Evolutionary conservation across 805 yeast species (phyloP), one percentile per base, ranked within the genome.

Genomic region (Lachancea waltii): DNA sequence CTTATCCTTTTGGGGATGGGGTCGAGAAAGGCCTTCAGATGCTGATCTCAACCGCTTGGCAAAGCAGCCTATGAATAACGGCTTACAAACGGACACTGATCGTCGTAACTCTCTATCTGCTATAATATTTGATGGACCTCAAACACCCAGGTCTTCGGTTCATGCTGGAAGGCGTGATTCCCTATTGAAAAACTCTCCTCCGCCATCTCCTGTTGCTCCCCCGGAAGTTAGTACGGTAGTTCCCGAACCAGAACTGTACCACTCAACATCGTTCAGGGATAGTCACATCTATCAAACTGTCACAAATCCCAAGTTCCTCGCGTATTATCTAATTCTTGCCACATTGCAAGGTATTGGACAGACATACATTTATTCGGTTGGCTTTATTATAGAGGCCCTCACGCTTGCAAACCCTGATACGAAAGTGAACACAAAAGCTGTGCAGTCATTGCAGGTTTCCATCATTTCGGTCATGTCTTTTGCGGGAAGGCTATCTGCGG

Each of bases 361-460:
- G 54, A 72, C 75, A 57, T 83, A 81, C 52, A 81, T 83, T 19
- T 83, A 70, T 51, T 72, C 83, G 2, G 79, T 83, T 24, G 94
- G 94, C 0, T 82, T 77, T 50, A 69, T 83, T n/a, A 82, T 80
- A 7, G 70, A 64, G 35, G 69, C 73, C 0, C 71, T 69, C 44
- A 57, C 62, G 9, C 60, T 50, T 45, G 54, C 65, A 2, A 44
- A 45, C 39, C 62, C 47, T 4, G 47, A 45, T 5, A 43, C 44
- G 2, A 27, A 46, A 5, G 18, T 51, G 5, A 49, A 58, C 4
- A 66, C 73, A 1, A 65, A 72, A 5, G 64, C 74, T 11, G 60
- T 68, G 7, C 90, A 82, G 51, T 85, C 89, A 1, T 38, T 80
- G 5, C 89, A 82, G 52, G 89, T 82, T 0, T 77, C 85, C 1